Conservation (phyloP, 345 rosid genomes). For the Salix suchowensis region DNA sequence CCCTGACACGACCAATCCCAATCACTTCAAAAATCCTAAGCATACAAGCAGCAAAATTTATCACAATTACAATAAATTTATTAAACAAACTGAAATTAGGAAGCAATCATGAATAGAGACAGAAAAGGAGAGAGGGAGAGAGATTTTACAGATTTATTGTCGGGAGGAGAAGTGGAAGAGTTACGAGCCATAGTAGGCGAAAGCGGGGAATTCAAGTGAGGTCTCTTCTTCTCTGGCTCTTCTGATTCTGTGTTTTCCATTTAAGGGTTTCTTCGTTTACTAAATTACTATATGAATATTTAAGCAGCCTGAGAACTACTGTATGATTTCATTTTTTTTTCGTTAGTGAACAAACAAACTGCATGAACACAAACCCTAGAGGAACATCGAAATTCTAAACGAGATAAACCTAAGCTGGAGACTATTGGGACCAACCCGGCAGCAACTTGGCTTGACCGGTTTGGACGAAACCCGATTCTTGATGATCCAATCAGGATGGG, state of each 20-base stretch:
- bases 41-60: too few relatives aligned
- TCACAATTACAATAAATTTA: not conserved
- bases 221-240: conserved; percentile 68
- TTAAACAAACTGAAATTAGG: not conserved
- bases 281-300: too few relatives aligned
- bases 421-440: too few relatives aligned
- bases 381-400: too few relatives aligned
- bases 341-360: too few relatives aligned
- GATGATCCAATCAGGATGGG: too few relatives aligned
- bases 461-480: too few relatives aligned
- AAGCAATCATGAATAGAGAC: not conserved
- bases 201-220: conserved; percentile 39
- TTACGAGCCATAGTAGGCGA: conserved; percentile 52
- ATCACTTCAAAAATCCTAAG: not conserved
- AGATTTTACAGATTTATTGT: conserved; percentile 37
- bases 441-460: too few relatives aligned
- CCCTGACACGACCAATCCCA: not conserved
- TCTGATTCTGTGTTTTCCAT: conserved; percentile 61
- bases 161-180: conserved; percentile 46
- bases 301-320: too few relatives aligned
- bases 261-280: not conserved
- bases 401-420: too few relatives aligned
- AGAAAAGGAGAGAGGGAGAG: not conserved
- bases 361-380: too few relatives aligned
- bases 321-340: too few relatives aligned